Conservation (phyloP, 2,329 filamentous ascomycete species). For the Apiospora aurea region DNA sequence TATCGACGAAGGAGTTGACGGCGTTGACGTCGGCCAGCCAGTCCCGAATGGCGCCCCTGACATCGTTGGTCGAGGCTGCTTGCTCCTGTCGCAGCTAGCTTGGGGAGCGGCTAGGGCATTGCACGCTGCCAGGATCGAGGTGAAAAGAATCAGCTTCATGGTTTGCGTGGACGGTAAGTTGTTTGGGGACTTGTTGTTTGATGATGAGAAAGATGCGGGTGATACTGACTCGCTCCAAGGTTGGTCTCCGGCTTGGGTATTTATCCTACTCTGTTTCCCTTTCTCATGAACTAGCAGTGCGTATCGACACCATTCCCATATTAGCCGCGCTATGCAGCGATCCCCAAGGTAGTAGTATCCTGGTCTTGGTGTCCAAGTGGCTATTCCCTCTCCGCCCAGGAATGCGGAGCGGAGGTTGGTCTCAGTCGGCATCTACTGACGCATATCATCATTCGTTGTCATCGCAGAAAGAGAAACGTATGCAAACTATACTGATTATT, state of each 20-base stretch:
- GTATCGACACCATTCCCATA: too few relatives aligned
- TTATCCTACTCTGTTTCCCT: not conserved
- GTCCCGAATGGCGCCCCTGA: not conserved
- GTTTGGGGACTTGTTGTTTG: not conserved
- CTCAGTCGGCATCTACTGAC: too few relatives aligned
- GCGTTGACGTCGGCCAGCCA: constrained; percentile 15
- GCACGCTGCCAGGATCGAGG: not conserved
- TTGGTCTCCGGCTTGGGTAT: not conserved
- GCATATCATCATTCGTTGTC: too few relatives aligned
- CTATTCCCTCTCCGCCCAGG: not conserved
- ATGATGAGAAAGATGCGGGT: not conserved
- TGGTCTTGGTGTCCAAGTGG: too few relatives aligned
- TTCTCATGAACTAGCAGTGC: too few relatives aligned
- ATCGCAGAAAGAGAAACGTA: not conserved
- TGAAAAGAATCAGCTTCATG: constrained; percentile 2
- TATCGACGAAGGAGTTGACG: constrained; percentile 18
- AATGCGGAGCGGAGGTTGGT: too few relatives aligned
- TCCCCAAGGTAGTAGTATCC: too few relatives aligned
- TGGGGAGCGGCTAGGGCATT: not conserved
- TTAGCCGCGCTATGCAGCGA: not conserved
- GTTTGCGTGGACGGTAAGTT: not conserved
- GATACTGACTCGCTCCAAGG: not conserved
- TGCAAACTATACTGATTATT: not conserved
- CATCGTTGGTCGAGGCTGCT: not conserved
- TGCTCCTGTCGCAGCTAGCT: not conserved